Base-by-base conservation (phyloP, 805 yeast genomes). In the Lachancea fermentati region DNA sequence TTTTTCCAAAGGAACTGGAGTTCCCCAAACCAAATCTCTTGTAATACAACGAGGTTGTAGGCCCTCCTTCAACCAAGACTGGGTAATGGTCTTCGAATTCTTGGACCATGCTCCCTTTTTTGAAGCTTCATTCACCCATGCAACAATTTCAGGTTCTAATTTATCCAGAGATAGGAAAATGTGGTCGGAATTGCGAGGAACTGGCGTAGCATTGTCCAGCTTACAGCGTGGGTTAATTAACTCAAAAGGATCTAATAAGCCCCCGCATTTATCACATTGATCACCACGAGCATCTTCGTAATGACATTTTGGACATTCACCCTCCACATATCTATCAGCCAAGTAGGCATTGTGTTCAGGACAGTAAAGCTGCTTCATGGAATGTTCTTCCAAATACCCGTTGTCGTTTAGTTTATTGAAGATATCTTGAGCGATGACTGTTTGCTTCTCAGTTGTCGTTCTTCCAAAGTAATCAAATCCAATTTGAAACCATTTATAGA, bases 251-350 rank as follows among this genome's bases (percentile, higher is more conserved):
- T 91, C 85, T 53, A 93, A 72, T 49, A 93, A 72, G 45, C 69
- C 67, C 50, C 98, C 99, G 72, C 99, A 93, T 56, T 81, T 81
- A 65, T 93, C 99, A 75, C 99, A 93, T 71, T 93, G 99, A 65
- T 93, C 99, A 54, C 99, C 99, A 65, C 98, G 80, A 24, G 99
- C 99, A 62, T 93, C 98, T 47, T 85, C 95, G 61, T 88, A 93
- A 33, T 72, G 76, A 71, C 99, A 93, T 65, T 82, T 82, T 43
- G 97, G 97, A 70, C 99, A 93, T 37, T 80, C 85, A 52, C 99
- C 99, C 68, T 93, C 97, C 26, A 93, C 98, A 55, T 78, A 93
- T 63, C 99, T 75, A 62, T 93, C 99, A 42, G 99, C 98, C 44
- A 93, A 72, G 66, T 79, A 93, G 3, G 96, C 88, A 29, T 87